Base-by-base conservation (phyloP, 176 grass and related monocot species). In the Oryza longistaminata region DNA sequence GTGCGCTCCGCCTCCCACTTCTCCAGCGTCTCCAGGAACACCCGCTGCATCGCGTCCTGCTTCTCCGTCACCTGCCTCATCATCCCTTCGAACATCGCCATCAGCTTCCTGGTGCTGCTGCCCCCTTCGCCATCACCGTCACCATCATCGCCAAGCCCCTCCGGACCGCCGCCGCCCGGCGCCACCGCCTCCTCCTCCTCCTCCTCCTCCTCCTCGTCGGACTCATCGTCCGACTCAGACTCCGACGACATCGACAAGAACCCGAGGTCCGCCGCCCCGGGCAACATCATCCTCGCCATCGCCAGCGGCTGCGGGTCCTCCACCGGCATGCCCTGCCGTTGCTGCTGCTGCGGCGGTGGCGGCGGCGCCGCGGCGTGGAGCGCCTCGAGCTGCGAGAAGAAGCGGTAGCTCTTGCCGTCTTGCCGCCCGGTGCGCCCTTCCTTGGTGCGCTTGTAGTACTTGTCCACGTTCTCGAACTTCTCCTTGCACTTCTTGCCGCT, bases 381-480 rank as follows among this genome's bases (percentile, higher is more conserved):
- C 8, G 90, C 93, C 82, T 97, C 92, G 1, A 95, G 89, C 68
- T 97, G 84, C 10, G 82, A 85, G 44, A 97, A 97, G 84, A 97
- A 97, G 27, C 93, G 92, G 93, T 97, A 97, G 89, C 91, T 97
- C 83, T 94, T 95, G 53, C 96, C 96, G 80, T 98, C 96, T 76
- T 95, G 93, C 53, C 93, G 53, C 0, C 96, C 96, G 25, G 93
- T 83, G 13, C 91, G 93, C 33, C 96, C 87, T 70, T 94, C 96
- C 87, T 98, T 98, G 12, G 96, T 98, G 77, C 96, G 96, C 91
- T 98, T 98, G 91, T 98, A 98, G 89, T 98, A 98, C 89, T 98
- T 98, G 78, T 95, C 89, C 42, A 98, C 93, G 87, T 98, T 98
- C 91, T 98, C 93, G 68, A 98, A 98, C 84, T 98, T 98, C 90